Evolutionary conservation across 2,329 filamentous ascomycete species (phyloP).

Genomic region (Daldinia sp.): DNA sequence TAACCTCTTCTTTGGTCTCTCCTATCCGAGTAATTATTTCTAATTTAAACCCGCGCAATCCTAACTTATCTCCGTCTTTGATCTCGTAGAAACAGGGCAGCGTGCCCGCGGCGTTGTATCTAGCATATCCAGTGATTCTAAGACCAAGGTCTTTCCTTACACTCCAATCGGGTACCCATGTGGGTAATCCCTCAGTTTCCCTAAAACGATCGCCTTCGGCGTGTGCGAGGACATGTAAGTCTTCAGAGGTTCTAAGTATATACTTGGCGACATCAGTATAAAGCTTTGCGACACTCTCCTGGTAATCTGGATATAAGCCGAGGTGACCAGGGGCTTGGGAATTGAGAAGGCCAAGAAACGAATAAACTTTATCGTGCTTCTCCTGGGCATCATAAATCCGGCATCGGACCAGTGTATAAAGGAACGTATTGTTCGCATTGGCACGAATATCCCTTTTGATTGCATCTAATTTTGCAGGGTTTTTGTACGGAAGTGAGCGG

Average conservation of each 20-base stretch:
- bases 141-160: constrained; percentile 38
- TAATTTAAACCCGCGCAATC: constrained; percentile 32
- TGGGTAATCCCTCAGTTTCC: constrained; percentile 21
- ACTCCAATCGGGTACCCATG: constrained; percentile 44
- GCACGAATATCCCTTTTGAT: constrained; percentile 23
- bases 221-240: constrained; percentile 41
- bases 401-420: constrained; percentile 40
- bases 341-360: constrained; percentile 35
- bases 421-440: constrained; percentile 19
- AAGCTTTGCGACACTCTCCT: constrained; percentile 22
- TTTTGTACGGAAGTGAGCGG: constrained; percentile 38
- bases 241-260: constrained; percentile 28
- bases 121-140: constrained; percentile 39
- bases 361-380: constrained; percentile 40
- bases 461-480: constrained; percentile 37
- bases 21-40: constrained; percentile 40
- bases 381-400: constrained; percentile 39
- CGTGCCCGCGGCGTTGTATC: constrained; percentile 38
- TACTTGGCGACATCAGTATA: constrained; percentile 38
- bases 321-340: not conserved
- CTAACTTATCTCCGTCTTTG: constrained; percentile 6
- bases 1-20: constrained; percentile 39
- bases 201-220: constrained; percentile 40
- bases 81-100: constrained; percentile 30
- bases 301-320: constrained; percentile 32